phyloP scores from a whole-genome alignment of 1,139 yeast species.

The Hansenula lynferdii region DNA sequence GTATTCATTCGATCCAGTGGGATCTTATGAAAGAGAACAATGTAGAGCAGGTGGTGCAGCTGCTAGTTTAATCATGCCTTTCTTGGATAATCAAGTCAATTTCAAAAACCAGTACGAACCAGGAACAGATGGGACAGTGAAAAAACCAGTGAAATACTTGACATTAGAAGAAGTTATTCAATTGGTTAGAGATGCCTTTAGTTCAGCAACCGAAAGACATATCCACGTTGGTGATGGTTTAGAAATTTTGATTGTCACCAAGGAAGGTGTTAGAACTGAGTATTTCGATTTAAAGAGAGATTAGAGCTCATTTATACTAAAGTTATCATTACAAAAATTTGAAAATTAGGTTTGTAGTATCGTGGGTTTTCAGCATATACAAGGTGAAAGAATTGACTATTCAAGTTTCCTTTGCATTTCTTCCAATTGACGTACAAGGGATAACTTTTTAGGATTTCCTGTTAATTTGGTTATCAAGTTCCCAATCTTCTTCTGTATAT shows the following conservation, averaged over 20 bases:
- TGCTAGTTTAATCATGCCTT: slow-evolving; percentile 93
- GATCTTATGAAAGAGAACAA: slow-evolving; percentile 95
- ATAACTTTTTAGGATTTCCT: slow-evolving; percentile 2
- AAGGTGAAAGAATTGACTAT: too few species aligned
- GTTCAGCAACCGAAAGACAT: slow-evolving; percentile 97
- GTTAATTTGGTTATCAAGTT: slow-evolving; percentile 11
- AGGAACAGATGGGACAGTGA: slow-evolving; percentile 60
- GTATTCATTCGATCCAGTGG: slow-evolving; percentile 96
- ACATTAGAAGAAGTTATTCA: slow-evolving; percentile 79
- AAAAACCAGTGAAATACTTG: slow-evolving; percentile 58
- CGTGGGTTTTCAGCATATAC: too few species aligned
- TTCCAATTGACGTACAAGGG: slow-evolving; percentile 15
- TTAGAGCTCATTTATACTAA: too few species aligned
- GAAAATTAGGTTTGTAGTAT: too few species aligned
- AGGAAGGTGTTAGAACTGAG: slow-evolving; percentile 85
- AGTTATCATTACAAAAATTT: too few species aligned
- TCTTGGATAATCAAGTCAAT: slow-evolving; percentile 94
- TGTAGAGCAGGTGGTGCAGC: slow-evolving; percentile 99
- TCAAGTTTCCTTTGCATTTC: slow-evolving; percentile 4
- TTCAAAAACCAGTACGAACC: slow-evolving; percentile 90
- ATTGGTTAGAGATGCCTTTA: slow-evolving; percentile 88
- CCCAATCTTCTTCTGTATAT: slow-evolving; percentile 3
- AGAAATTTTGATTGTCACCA: slow-evolving; percentile 85
- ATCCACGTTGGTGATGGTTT: slow-evolving; percentile 97
- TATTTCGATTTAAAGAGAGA: slow-evolving; percentile 87